Evolutionary conservation across 2,329 filamentous ascomycete genomes (phyloP).

Genomic region (Parascedosporium putredinis): DNA sequence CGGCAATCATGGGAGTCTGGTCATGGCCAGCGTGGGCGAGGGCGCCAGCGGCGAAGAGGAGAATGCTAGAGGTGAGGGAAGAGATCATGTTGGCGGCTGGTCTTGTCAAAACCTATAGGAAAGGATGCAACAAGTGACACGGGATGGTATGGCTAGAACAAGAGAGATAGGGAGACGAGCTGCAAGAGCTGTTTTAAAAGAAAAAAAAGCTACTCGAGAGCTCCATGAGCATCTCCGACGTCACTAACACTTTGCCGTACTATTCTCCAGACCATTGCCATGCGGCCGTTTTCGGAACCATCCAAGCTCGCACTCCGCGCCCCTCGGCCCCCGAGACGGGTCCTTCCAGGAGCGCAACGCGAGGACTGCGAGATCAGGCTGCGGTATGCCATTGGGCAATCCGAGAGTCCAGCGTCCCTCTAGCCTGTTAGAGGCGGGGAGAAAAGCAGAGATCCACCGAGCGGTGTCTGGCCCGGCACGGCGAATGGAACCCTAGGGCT

Average conservation of each 20-base stretch:
- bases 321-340: neutral
- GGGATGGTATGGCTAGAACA: neutral
- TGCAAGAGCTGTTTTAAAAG: neutral
- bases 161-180: no score
- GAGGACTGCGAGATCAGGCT: no score
- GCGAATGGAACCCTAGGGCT: neutral
- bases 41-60: conserved; percentile 37
- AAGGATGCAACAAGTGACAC: neutral
- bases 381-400: no score
- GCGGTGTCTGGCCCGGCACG: neutral
- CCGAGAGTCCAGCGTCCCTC: no score
- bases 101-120: no score
- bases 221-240: neutral
- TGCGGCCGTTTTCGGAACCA: neutral
- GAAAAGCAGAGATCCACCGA: no score
- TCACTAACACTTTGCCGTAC: neutral
- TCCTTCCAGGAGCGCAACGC: no score
- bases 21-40: conserved; percentile 50
- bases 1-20: conserved; percentile 47
- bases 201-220: neutral
- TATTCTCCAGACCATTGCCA: no score
- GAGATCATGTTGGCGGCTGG: neutral
- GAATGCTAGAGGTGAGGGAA: conserved; percentile 1
- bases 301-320: neutral
- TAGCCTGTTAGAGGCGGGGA: no score